phyloP scores from a whole-genome alignment of 1,139 yeast species.

The Hansenula sp. region DNA sequence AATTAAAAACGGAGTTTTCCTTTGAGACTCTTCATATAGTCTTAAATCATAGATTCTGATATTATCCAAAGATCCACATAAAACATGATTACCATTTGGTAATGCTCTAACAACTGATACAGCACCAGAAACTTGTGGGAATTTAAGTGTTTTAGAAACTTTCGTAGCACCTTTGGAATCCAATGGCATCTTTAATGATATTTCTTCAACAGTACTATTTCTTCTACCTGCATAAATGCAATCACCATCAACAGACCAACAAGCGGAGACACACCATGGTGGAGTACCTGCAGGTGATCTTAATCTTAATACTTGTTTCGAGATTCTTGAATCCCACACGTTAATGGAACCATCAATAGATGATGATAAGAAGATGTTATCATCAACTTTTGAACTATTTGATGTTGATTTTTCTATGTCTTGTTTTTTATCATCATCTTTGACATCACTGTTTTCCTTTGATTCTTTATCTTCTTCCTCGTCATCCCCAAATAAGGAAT shows the following conservation, averaged over 20 bases:
- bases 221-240: constrained; percentile 81
- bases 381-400: constrained; percentile 30
- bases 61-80: constrained; percentile 90
- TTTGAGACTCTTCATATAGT: constrained; percentile 40
- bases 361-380: constrained; percentile 68
- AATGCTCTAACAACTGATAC: constrained; percentile 77
- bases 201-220: constrained; percentile 85
- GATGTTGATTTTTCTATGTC: background rate
- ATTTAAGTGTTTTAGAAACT: constrained; percentile 57
- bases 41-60: constrained; percentile 78
- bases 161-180: constrained; percentile 34
- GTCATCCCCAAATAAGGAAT: constrained; percentile 76
- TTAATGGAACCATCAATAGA: constrained; percentile 80
- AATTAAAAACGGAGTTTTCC: constrained; percentile 44
- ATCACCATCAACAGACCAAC: constrained; percentile 88
- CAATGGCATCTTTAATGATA: constrained; percentile 61
- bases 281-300: constrained; percentile 68
- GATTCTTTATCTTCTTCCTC: constrained; percentile 46
- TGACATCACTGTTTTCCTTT: constrained; percentile 21
- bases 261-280: constrained; percentile 94
- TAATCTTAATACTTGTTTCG: constrained; percentile 45
- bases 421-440: constrained; percentile 20
- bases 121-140: constrained; percentile 90
- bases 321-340: constrained; percentile 76
- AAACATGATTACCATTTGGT: constrained; percentile 75